A percentile compares a stretch with the other conserved stretches of the same genome.
phyloP scores from a whole-genome alignment of 1,284 basidiomycete species.

The Xanthoconium separans region DNA sequence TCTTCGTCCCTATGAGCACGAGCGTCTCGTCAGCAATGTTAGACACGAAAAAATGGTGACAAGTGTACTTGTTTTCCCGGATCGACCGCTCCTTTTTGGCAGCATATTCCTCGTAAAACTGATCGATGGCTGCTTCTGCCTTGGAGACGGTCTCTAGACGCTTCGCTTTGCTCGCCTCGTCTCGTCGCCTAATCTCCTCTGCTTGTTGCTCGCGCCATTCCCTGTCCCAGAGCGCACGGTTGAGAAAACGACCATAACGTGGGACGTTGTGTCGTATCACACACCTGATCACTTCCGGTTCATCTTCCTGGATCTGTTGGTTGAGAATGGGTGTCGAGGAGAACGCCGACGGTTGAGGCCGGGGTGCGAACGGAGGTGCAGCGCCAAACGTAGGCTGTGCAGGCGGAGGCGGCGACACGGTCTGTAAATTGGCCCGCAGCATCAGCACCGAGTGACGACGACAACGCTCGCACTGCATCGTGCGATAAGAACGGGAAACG shows the following conservation, averaged over 20 bases:
- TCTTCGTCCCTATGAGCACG: constrained; percentile 74
- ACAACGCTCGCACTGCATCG: constrained; percentile 2
- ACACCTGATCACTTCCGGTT: constrained; percentile 82
- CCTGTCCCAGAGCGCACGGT: constrained; percentile 39
- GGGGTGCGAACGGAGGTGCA: constrained; percentile 64
- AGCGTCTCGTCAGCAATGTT: constrained; percentile 1
- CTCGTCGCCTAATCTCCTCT: constrained; percentile 80
- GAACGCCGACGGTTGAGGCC: constrained; percentile 67
- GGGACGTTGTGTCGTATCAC: background rate
- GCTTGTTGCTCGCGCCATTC: constrained; percentile 89
- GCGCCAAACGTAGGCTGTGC: constrained; percentile 47
- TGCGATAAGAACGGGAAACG: constrained; percentile 24
- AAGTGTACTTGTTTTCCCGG: constrained; percentile 85
- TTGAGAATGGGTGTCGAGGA: constrained; percentile 72
- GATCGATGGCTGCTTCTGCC: constrained; percentile 92
- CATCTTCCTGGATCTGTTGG: constrained; percentile 74
- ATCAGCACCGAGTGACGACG: constrained; percentile 6
- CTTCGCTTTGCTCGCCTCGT: constrained; percentile 75
- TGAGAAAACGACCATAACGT: background rate
- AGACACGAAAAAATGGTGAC: background rate
- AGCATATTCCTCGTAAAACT: constrained; percentile 95
- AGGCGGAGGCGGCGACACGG: constrained; percentile 26
- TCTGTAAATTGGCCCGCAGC: constrained; percentile 14
- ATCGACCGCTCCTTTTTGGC: constrained; percentile 92
- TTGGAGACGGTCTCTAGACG: constrained; percentile 86